These are phyloP conservation scores for Malassezia furfur DNA, from an alignment of 1,284 basidiomycete genomes.

Conservation along the genomic window DNA sequence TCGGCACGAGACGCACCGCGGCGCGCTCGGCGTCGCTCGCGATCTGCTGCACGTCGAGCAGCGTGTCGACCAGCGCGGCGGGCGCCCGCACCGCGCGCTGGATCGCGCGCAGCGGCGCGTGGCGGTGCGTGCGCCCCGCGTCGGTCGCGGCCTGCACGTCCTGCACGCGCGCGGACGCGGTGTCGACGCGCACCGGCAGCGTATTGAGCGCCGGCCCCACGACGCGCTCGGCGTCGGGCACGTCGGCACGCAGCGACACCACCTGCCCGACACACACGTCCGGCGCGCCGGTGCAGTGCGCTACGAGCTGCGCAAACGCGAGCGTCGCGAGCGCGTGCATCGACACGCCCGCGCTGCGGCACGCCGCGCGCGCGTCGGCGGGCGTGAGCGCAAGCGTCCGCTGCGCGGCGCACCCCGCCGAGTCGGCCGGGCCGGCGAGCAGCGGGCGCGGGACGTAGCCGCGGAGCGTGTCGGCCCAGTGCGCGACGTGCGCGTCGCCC, in stretches of 20 bases:
- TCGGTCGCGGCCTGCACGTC: constrained; percentile 26
- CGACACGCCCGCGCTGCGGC: constrained; percentile 23
- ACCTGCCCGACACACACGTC: constrained; percentile 43
- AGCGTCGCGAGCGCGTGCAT: constrained; percentile 33
- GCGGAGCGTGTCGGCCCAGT: constrained; percentile 23
- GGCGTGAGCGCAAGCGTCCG: not conserved
- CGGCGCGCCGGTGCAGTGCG: constrained; percentile 17
- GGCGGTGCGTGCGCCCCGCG: constrained; percentile 27
- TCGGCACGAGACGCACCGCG: not conserved
- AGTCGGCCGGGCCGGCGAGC: not conserved
- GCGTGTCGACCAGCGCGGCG: constrained; percentile 27
- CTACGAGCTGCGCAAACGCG: constrained; percentile 32
- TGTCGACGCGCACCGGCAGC: constrained; percentile 26
- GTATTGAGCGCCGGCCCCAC: constrained; percentile 43
- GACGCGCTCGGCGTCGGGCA: constrained; percentile 26
- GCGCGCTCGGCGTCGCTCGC: constrained; percentile 2
- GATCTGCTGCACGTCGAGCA: constrained; percentile 35
- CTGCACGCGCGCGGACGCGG: constrained; percentile 7
- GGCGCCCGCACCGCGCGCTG: constrained; percentile 13
- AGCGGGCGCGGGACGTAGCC: constrained; percentile 20
- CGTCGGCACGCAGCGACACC: constrained; percentile 28
- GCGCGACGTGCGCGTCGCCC: constrained; percentile 19
- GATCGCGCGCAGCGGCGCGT: constrained; percentile 33
- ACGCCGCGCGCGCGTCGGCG: constrained; percentile 8
- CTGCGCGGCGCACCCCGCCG: constrained; percentile 4